These are phyloP conservation scores for Castanospermum australe DNA, from an alignment of 306 rosid genomes.

Conservation along the genomic window DNA sequence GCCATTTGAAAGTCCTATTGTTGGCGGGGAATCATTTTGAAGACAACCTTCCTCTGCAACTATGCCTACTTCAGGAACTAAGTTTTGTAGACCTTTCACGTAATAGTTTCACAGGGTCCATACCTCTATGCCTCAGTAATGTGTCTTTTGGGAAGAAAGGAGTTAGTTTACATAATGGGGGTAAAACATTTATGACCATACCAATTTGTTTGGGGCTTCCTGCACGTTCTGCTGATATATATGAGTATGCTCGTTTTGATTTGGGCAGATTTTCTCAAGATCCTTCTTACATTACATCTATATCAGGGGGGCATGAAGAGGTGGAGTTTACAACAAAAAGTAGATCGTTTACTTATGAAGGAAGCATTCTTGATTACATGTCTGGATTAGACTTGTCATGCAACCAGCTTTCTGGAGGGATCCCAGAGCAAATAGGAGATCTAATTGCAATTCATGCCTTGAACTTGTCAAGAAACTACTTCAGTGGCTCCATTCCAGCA, in stretches of 20 bases:
- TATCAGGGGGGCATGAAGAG: background rate
- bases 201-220: background rate
- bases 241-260: background rate
- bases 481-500: background rate
- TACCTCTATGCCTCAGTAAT: background rate
- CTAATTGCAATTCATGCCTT: background rate
- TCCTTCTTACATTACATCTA: background rate
- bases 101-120: background rate
- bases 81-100: background rate
- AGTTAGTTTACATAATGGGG: background rate
- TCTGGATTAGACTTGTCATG: conserved; percentile 7
- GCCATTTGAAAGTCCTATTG: background rate
- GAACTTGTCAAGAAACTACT: conserved; percentile 14
- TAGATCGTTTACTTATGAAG: background rate
- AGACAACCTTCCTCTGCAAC: background rate
- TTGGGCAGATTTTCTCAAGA: background rate
- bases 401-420: background rate
- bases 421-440: conserved; percentile 9
- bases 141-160: background rate
- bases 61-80: background rate
- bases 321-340: conserved; percentile 12
- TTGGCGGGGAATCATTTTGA: background rate
- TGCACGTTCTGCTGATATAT: background rate
- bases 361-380: background rate
- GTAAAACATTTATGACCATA: background rate